Evolutionary conservation across 805 yeast genomes (phyloP).

Genomic region (Candida arabinofermentans): DNA sequence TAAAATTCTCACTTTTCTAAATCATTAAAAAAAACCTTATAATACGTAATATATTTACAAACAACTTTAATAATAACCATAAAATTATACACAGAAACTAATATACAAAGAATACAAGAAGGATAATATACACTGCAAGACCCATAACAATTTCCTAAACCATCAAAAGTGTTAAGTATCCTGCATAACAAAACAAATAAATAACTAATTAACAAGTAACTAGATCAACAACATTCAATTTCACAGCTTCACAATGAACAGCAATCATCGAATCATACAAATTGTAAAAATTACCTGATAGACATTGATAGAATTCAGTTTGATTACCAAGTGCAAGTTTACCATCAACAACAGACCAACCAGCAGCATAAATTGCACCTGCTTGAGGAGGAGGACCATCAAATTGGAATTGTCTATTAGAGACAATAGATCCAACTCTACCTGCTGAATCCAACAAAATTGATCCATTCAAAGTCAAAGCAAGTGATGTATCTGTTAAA

Average conservation of each 20-base stretch:
- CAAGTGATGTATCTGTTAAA: slow-evolving; percentile 44
- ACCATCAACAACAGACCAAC: slow-evolving; percentile 57
- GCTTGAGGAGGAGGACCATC: slow-evolving; percentile 84
- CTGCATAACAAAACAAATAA: background rate
- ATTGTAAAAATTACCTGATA: slow-evolving; percentile 76
- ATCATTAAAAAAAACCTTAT: no score
- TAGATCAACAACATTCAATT: slow-evolving; percentile 55
- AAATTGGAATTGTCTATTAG: slow-evolving; percentile 78
- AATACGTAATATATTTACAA: no score
- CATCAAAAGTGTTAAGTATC: no score
- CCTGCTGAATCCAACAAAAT: slow-evolving; percentile 55
- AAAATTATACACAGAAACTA: no score
- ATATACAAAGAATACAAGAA: no score
- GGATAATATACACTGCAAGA: no score
- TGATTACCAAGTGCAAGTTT: slow-evolving; percentile 62
- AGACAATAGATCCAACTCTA: slow-evolving; percentile 75
- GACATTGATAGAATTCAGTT: slow-evolving; percentile 67
- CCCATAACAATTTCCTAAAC: no score
- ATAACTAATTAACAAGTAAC: slow-evolving; percentile 41
- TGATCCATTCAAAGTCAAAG: slow-evolving; percentile 49
- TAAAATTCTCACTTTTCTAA: background rate
- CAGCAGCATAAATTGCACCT: slow-evolving; percentile 62
- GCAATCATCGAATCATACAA: slow-evolving; percentile 64
- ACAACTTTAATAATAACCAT: no score
- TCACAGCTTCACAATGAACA: slow-evolving; percentile 58